A percentile compares a stretch with the other conserved stretches of the same genome.
phyloP scores from a whole-genome alignment of 2,329 filamentous ascomycete genomes.

The Parafenestella ontariensis region DNA sequence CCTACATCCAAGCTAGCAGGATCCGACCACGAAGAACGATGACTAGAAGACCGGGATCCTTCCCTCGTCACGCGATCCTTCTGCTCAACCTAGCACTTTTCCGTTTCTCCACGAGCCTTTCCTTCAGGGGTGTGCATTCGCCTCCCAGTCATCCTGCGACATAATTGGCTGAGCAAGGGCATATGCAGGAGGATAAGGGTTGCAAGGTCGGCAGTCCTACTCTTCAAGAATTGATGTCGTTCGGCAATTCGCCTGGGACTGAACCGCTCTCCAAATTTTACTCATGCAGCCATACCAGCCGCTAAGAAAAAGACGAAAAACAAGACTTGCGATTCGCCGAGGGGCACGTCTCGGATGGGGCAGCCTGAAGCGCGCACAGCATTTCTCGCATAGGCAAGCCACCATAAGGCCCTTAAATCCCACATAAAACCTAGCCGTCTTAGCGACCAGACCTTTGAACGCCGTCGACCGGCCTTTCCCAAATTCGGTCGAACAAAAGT shows the following conservation, averaged over 20 bases:
- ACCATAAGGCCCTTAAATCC: background rate
- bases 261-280: slow-evolving; percentile 6
- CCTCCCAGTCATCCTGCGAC: no score
- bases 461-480: background rate
- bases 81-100: background rate
- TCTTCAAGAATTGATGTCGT: background rate
- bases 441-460: background rate
- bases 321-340: background rate
- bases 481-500: slow-evolving; percentile 1
- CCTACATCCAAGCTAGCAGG: background rate
- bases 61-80: slow-evolving; percentile 2
- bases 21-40: background rate
- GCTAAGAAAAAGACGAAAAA: slow-evolving; percentile 1
- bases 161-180: background rate
- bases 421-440: background rate
- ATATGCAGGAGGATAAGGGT: background rate
- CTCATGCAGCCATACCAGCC: slow-evolving; percentile 6
- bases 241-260: slow-evolving; percentile 5
- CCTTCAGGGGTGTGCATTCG: background rate
- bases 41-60: slow-evolving; percentile 1
- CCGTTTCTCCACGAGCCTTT: background rate
- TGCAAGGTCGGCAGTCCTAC: background rate
- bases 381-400: background rate
- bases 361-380: background rate
- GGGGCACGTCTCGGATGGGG: slow-evolving; percentile 1